Percentiles rank a stretch among this genome's conserved stretches.
These are phyloP conservation scores for Zygosaccharomyces siamensis DNA, from an alignment of 805 yeast genomes.

Conservation along the genomic window DNA sequence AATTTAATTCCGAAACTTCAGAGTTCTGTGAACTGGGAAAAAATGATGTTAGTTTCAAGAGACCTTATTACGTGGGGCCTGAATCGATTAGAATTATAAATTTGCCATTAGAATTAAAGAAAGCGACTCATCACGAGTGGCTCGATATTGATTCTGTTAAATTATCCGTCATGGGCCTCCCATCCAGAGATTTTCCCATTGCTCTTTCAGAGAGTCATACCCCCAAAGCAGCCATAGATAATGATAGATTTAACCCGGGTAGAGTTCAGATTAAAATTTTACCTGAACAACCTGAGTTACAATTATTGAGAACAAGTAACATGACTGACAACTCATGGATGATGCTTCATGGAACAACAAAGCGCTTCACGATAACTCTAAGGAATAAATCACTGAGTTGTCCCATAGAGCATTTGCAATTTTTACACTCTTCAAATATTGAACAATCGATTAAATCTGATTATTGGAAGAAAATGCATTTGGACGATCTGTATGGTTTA, in stretches of 20 bases:
- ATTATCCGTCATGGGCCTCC: conserved; percentile 26
- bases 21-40: conserved; percentile 24
- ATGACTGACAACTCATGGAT: conserved; percentile 27
- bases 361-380: conserved; percentile 18
- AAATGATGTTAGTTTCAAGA: conserved; percentile 13
- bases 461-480: conserved; percentile 28
- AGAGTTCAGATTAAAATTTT: conserved; percentile 19
- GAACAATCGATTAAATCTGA: conserved; percentile 25
- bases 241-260: conserved; percentile 9
- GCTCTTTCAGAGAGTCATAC: conserved; percentile 13
- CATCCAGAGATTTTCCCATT: conserved; percentile 16
- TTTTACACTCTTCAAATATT: conserved; percentile 23
- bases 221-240: not conserved
- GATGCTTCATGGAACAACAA: conserved; percentile 32
- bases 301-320: conserved; percentile 23
- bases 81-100: conserved; percentile 37
- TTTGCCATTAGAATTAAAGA: conserved; percentile 20
- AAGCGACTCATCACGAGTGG: conserved; percentile 13
- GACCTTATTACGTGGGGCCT: conserved; percentile 37
- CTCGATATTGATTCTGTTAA: conserved; percentile 16
- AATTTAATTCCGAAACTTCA: conserved; percentile 34
- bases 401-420: conserved; percentile 23
- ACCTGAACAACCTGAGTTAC: conserved; percentile 31
- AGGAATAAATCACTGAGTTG: conserved; percentile 29
- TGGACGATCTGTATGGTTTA: conserved; percentile 28